Percentiles rank a stretch among this genome's conserved stretches.
Conservation (phyloP, 2,329 filamentous ascomycete genomes). For the Dissoconium aciculare region DNA sequence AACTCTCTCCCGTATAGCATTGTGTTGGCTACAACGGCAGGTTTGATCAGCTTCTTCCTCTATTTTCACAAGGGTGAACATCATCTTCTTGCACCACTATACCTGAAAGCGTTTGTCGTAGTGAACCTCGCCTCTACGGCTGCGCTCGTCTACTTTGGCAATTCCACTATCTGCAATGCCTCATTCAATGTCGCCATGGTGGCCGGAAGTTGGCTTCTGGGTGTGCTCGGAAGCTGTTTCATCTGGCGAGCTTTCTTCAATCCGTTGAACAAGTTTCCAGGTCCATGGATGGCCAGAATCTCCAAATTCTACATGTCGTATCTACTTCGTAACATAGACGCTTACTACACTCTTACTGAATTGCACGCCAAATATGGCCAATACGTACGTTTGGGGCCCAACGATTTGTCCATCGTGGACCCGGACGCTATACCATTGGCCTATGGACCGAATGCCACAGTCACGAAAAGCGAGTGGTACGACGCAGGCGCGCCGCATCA, state of each 20-base stretch:
- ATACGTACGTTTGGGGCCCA: conserved; percentile 24
- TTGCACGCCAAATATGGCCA: conserved; percentile 25
- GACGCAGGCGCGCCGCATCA: conserved; percentile 20
- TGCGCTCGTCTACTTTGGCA: conserved; percentile 6
- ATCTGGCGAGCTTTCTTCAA: conserved; percentile 25
- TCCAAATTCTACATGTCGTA: conserved; percentile 20
- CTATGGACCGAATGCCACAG: conserved; percentile 26
- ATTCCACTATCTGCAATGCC: conserved; percentile 3
- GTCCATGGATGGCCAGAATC: conserved; percentile 23
- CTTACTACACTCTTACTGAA: conserved; percentile 15
- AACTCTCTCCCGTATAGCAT: no score
- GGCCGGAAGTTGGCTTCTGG: conserved; percentile 12
- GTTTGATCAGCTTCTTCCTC: conserved; percentile 13
- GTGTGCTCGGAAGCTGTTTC: conserved; percentile 22
- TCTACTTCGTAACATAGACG: conserved; percentile 15
- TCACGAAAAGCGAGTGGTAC: conserved; percentile 31
- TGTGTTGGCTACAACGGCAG: no score
- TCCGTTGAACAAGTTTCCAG: conserved; percentile 20
- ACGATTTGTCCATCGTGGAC: conserved; percentile 24
- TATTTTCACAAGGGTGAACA: conserved; percentile 17
- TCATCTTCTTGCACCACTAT: conserved; percentile 14
- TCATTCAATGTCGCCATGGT: conserved; percentile 6
- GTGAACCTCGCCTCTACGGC: conserved; percentile 5
- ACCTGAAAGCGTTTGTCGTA: conserved; percentile 10
- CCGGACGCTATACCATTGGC: conserved; percentile 25